Percentiles rank a stretch among this genome's conserved stretches.
Evolutionary conservation across 2,329 filamentous ascomycete species (phyloP).

Genomic region (Hortaea werneckii): DNA sequence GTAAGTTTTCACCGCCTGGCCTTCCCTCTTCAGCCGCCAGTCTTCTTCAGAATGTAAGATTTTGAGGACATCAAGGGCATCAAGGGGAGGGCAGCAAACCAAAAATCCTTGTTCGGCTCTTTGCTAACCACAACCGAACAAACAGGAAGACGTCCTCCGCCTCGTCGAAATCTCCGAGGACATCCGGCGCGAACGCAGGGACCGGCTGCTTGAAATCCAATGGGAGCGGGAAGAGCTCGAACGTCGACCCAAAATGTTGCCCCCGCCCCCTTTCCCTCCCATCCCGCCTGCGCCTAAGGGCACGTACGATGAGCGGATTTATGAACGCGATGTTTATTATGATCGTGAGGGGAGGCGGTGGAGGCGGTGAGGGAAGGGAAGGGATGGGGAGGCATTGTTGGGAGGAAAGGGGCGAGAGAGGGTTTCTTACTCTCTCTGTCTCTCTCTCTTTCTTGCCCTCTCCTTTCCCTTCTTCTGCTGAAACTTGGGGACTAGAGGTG

Average conservation of each 20-base stretch:
- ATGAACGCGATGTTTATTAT: constrained; percentile 59
- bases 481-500: too few relatives aligned
- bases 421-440: too few relatives aligned
- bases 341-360: constrained; percentile 34
- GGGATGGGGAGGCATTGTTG: too few relatives aligned
- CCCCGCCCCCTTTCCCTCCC: constrained; percentile 34
- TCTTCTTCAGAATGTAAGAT: not conserved
- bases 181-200: constrained; percentile 57
- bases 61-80: not conserved
- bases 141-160: constrained; percentile 73
- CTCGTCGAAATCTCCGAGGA: constrained; percentile 75
- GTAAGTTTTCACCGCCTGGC: constrained; percentile 48
- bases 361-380: not conserved
- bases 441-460: too few relatives aligned
- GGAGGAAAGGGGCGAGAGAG: too few relatives aligned
- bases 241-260: constrained; percentile 33
- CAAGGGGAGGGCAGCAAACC: too few relatives aligned
- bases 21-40: not conserved
- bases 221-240: constrained; percentile 49
- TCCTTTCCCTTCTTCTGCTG: too few relatives aligned
- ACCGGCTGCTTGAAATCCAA: constrained; percentile 50
- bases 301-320: constrained; percentile 53
- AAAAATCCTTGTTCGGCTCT: too few relatives aligned
- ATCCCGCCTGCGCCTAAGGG: constrained; percentile 15
- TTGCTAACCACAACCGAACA: too few relatives aligned